Evolutionary conservation across 768 basidiomycete species (phyloP).

Genomic region (Coprinellus aureogranulatus): DNA sequence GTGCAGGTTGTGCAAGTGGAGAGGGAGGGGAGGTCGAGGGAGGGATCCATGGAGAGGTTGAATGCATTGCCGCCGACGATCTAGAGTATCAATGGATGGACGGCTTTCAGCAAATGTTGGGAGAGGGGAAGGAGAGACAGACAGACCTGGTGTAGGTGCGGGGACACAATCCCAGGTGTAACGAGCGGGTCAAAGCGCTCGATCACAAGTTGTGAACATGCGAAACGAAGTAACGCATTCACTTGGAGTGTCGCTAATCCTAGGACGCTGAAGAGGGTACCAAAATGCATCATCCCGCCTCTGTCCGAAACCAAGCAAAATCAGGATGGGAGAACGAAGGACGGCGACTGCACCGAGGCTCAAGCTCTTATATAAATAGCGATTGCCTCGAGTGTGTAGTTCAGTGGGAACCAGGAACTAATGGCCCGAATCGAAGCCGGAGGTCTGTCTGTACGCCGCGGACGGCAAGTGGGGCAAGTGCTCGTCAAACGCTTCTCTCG

Average conservation of each 20-base stretch:
- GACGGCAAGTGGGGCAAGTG: too few species aligned
- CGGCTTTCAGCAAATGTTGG: neutral
- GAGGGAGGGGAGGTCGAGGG: slow-evolving; percentile 14
- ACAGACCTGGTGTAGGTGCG: slow-evolving; percentile 17
- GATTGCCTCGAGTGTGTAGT: too few species aligned
- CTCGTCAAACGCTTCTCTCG: too few species aligned
- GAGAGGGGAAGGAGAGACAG: neutral
- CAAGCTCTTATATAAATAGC: too few species aligned
- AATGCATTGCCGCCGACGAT: slow-evolving; percentile 15
- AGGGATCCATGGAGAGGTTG: slow-evolving; percentile 18
- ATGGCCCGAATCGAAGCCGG: too few species aligned
- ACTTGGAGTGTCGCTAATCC: neutral
- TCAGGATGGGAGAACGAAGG: too few species aligned
- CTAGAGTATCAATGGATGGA: neutral
- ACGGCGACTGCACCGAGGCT: too few species aligned
- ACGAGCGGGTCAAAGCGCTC: slow-evolving; percentile 8
- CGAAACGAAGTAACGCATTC: slow-evolving; percentile 15
- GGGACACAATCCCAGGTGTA: slow-evolving; percentile 7
- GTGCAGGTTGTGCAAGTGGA: slow-evolving; percentile 20
- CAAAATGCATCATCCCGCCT: too few species aligned
- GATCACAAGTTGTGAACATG: slow-evolving; percentile 18
- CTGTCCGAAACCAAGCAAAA: too few species aligned
- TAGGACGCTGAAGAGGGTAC: neutral
- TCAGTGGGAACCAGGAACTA: too few species aligned
- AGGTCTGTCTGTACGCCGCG: too few species aligned